Evolutionary conservation across 169 alveolate genomes (phyloP).

Genomic region (Plasmodium blacklocki): DNA sequence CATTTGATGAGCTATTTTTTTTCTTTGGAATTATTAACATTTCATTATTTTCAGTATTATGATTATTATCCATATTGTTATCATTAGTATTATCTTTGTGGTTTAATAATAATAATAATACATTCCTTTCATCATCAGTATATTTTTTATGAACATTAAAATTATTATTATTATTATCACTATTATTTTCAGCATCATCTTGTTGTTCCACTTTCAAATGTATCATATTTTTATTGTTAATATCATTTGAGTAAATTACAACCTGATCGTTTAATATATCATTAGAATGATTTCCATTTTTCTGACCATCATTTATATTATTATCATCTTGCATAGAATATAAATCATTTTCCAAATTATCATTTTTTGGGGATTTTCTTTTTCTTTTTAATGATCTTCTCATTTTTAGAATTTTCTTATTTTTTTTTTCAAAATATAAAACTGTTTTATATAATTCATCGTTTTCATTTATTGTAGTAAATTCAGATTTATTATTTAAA

Average conservation of each 20-base stretch:
- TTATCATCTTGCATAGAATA: neutral
- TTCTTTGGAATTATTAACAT: too few species aligned
- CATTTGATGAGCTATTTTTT: too few species aligned
- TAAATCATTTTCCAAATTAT: constrained; percentile 7
- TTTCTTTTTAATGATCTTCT: constrained; percentile 43
- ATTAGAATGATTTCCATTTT: neutral
- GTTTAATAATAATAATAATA: too few species aligned
- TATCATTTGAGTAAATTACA: neutral
- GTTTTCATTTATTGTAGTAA: constrained; percentile 60
- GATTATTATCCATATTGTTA: too few species aligned
- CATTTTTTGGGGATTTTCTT: constrained; percentile 23
- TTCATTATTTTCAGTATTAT: too few species aligned
- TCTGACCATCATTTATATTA: neutral
- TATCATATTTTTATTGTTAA: neutral
- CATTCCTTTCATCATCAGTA: neutral
- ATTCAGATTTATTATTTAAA: constrained; percentile 57
- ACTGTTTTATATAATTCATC: constrained; percentile 63
- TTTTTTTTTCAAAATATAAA: constrained; percentile 60
- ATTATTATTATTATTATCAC: neutral
- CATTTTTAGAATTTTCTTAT: constrained; percentile 62
- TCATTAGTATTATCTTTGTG: too few species aligned
- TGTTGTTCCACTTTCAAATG: neutral
- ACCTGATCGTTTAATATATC: neutral
- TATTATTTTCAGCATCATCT: neutral
- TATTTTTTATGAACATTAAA: neutral